phyloP scores from a whole-genome alignment of 2,329 filamentous ascomycete genomes.

The Aspergillus felis region DNA sequence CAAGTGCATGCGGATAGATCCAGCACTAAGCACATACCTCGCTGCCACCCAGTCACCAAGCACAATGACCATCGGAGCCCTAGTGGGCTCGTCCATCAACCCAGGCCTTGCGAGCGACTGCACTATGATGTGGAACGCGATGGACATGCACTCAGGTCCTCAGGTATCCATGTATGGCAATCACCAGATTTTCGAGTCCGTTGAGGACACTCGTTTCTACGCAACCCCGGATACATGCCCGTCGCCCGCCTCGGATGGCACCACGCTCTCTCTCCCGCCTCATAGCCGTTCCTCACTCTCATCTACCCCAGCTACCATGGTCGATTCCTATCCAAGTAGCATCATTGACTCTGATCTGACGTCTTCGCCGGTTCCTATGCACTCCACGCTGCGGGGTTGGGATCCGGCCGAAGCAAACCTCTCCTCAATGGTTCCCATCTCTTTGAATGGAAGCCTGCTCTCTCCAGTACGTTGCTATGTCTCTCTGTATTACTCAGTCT shows the following conservation, averaged over 20 bases:
- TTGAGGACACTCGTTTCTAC: conserved; percentile 41
- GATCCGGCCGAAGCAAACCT: conserved; percentile 26
- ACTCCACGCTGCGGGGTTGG: conserved; percentile 30
- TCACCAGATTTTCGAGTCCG: conserved; percentile 33
- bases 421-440: conserved; percentile 31
- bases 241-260: conserved; percentile 39
- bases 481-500: background rate
- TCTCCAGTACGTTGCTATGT: conserved; percentile 32
- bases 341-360: conserved; percentile 30
- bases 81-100: conserved; percentile 33
- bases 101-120: conserved; percentile 30
- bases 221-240: conserved; percentile 43
- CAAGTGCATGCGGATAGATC: conserved; percentile 22
- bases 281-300: conserved; percentile 30
- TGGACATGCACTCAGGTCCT: conserved; percentile 32
- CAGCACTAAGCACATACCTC: conserved; percentile 21
- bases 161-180: conserved; percentile 25
- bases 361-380: conserved; percentile 32
- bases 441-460: conserved; percentile 33
- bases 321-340: conserved; percentile 33
- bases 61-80: conserved; percentile 35
- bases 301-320: conserved; percentile 30
- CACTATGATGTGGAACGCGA: conserved; percentile 33
- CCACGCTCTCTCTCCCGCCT: conserved; percentile 29
- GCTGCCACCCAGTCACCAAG: conserved; percentile 24